Conservation (phyloP, 1,284 basidiomycete genomes). For the Phlebopus sp. region DNA sequence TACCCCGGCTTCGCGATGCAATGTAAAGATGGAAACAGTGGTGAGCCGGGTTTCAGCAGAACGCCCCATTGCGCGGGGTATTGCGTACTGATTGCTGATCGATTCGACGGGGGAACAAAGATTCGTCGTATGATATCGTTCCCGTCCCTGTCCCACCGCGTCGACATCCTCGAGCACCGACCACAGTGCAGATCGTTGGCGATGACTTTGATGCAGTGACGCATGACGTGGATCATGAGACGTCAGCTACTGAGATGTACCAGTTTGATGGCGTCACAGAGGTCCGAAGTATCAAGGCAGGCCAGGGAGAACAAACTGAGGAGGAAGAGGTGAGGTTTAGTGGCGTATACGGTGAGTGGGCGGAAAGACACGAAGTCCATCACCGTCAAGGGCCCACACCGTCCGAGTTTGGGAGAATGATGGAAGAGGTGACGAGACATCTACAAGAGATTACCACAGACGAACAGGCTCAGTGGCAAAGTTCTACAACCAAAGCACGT, state of each 20-base stretch:
- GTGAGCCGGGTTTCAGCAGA: slow-evolving; percentile 1
- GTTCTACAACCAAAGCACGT: slow-evolving; percentile 13
- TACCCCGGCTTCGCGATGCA: not conserved
- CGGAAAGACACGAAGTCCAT: slow-evolving; percentile 26
- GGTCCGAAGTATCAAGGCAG: slow-evolving; percentile 14
- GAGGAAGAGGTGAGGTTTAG: slow-evolving; percentile 23
- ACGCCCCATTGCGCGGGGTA: not conserved
- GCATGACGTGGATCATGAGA: slow-evolving; percentile 24
- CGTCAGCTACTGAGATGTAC: slow-evolving; percentile 22
- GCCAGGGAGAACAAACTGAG: slow-evolving; percentile 5
- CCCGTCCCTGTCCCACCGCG: slow-evolving; percentile 14
- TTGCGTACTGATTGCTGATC: slow-evolving; percentile 8
- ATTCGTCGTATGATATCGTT: slow-evolving; percentile 34
- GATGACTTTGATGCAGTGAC: slow-evolving; percentile 33
- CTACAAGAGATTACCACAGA: slow-evolving; percentile 36
- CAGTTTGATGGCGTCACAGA: slow-evolving; percentile 25
- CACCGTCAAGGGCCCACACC: slow-evolving; percentile 22
- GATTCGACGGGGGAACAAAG: slow-evolving; percentile 24
- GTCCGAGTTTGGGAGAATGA: slow-evolving; percentile 40
- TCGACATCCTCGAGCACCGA: slow-evolving; percentile 31
- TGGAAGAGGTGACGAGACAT: slow-evolving; percentile 46
- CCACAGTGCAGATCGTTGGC: slow-evolving; percentile 28
- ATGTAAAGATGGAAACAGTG: slow-evolving; percentile 3
- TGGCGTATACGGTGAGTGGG: slow-evolving; percentile 33
- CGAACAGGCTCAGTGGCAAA: slow-evolving; percentile 26